These are phyloP conservation scores for Hymenoscyphus scutula DNA, from an alignment of 2,329 filamentous ascomycete species.

Conservation along the genomic window DNA sequence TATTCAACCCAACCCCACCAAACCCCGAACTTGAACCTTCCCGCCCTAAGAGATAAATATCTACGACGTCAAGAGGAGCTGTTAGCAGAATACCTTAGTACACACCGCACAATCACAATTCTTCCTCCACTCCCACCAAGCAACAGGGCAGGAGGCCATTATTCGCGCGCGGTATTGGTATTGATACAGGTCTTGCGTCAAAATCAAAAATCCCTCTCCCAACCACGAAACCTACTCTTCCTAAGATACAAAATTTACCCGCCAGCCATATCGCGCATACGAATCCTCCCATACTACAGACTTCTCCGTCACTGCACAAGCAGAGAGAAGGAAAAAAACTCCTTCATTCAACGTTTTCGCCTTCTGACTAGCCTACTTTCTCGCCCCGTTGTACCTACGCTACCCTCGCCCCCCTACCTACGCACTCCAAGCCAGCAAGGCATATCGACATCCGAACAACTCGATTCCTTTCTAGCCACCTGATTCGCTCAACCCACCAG, in stretches of 20 bases:
- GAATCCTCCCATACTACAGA: too few relatives aligned
- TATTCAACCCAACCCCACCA: background rate
- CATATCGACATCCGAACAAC: slow-evolving; percentile 1
- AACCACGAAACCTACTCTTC: too few relatives aligned
- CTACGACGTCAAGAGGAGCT: background rate
- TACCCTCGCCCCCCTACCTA: too few relatives aligned
- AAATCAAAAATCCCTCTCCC: too few relatives aligned
- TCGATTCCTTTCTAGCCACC: background rate
- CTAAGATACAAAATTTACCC: too few relatives aligned
- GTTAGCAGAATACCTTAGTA: too few relatives aligned
- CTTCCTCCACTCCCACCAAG: background rate
- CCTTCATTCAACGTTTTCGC: background rate
- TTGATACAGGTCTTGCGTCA: too few relatives aligned
- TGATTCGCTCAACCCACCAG: background rate
- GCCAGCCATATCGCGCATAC: too few relatives aligned
- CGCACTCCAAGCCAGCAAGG: background rate
- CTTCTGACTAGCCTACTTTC: background rate
- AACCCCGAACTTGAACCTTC: background rate
- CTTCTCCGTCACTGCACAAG: too few relatives aligned
- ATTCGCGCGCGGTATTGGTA: too few relatives aligned
- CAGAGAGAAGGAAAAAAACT: background rate
- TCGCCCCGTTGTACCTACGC: too few relatives aligned
- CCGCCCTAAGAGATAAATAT: background rate
- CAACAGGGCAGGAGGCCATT: background rate
- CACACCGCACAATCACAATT: too few relatives aligned